Percentiles rank a stretch among this genome's conserved stretches.
phyloP scores from a whole-genome alignment of 2,329 filamentous ascomycete species.

The Blastomyces silverae region DNA sequence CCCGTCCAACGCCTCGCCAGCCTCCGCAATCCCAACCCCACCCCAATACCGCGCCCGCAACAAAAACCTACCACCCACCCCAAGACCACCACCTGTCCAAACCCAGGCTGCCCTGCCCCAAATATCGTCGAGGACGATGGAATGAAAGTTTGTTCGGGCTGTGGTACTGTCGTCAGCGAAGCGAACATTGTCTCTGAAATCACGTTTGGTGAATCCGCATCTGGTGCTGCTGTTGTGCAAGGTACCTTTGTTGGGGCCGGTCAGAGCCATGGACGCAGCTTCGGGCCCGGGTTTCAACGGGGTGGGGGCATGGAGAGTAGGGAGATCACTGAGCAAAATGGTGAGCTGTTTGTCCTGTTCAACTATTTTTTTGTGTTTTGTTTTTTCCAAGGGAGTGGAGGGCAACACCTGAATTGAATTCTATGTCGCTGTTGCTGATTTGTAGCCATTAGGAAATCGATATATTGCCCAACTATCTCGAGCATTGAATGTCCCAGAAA shows the following conservation, averaged over 20 bases:
- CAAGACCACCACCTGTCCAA: constrained; percentile 39
- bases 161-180: constrained; percentile 76
- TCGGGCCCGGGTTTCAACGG: constrained; percentile 43
- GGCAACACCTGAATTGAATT: neutral
- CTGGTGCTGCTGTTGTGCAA: constrained; percentile 81
- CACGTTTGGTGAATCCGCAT: constrained; percentile 78
- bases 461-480: constrained; percentile 40
- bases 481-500: constrained; percentile 47
- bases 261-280: constrained; percentile 68
- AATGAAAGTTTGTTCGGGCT: constrained; percentile 64
- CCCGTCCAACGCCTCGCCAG: constrained; percentile 38
- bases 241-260: constrained; percentile 81
- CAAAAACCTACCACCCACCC: constrained; percentile 22
- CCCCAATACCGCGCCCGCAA: constrained; percentile 36
- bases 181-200: constrained; percentile 89
- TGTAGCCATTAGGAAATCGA: constrained; percentile 31
- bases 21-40: constrained; percentile 34
- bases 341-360: constrained; percentile 22
- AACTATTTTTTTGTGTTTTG: constrained; percentile 7
- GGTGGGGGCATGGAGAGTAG: constrained; percentile 46
- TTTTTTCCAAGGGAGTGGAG: neutral
- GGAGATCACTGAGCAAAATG: constrained; percentile 43
- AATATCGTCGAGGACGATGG: constrained; percentile 44
- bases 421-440: constrained; percentile 10
- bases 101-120: constrained; percentile 41